Evolutionary conservation across 2,329 filamentous ascomycete genomes (phyloP).

Genomic region (Ascochyta lentis): DNA sequence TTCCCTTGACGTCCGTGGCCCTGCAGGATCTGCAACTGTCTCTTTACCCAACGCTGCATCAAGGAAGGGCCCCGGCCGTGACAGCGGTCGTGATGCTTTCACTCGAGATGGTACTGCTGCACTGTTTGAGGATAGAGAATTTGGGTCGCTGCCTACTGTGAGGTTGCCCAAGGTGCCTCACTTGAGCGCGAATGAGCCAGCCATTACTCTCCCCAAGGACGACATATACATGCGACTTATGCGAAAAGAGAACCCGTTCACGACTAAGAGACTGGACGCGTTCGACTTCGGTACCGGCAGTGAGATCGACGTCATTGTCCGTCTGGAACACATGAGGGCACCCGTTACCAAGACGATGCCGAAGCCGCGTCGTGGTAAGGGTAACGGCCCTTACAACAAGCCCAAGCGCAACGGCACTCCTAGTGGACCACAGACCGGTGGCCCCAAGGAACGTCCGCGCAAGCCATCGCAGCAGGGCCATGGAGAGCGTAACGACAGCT

Average conservation of each 20-base stretch:
- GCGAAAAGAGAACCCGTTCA: constrained; percentile 37
- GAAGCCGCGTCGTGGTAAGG: constrained; percentile 30
- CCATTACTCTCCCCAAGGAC: constrained; percentile 33
- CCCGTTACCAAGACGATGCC: constrained; percentile 40
- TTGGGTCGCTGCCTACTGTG: constrained; percentile 54
- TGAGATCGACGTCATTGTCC: constrained; percentile 38
- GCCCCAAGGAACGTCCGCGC: constrained; percentile 36
- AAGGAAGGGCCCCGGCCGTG: constrained; percentile 30
- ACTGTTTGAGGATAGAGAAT: constrained; percentile 56
- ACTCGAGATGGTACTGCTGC: constrained; percentile 52
- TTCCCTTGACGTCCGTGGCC: constrained; percentile 60
- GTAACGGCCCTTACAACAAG: constrained; percentile 27
- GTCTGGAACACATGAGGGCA: constrained; percentile 33
- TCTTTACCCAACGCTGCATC: constrained; percentile 63
- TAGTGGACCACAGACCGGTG: constrained; percentile 24
- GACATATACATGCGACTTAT: constrained; percentile 27
- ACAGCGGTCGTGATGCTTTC: constrained; percentile 44
- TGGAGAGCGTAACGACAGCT: constrained; percentile 31
- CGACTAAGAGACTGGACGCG: constrained; percentile 33
- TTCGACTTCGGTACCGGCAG: constrained; percentile 34
- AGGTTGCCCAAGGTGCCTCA: constrained; percentile 42
- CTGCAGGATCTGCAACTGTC: constrained; percentile 67
- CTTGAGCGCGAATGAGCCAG: constrained; percentile 41
- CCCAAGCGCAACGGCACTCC: constrained; percentile 34
- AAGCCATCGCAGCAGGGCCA: constrained; percentile 43